A percentile compares a stretch with the other conserved stretches of the same genome.
Conservation (phyloP, 1,139 yeast genomes). For the Geotrichum europaeum region DNA sequence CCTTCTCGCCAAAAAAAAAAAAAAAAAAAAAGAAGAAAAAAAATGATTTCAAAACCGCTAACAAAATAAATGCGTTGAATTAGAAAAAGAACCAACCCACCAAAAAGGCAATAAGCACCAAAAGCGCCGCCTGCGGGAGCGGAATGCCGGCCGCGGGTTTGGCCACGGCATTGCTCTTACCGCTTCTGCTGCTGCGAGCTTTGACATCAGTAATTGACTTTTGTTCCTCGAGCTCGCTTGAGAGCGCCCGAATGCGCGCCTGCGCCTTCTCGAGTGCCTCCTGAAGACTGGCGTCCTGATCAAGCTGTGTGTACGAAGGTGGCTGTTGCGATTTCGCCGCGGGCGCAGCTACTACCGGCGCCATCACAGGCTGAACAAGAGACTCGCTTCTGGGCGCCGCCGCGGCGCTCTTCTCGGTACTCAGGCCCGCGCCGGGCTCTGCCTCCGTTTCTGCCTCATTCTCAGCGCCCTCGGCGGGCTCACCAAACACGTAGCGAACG, state of each 20-base stretch:
- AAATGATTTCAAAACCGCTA: too few relatives aligned
- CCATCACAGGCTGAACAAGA: too few relatives aligned
- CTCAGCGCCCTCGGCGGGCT: neutral
- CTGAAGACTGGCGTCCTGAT: constrained; percentile 5
- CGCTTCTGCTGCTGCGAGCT: too few relatives aligned
- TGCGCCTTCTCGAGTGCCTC: constrained; percentile 12
- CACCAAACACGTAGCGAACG: constrained; percentile 6
- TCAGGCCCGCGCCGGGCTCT: too few relatives aligned
- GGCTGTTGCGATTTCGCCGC: neutral
- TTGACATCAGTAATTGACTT: neutral
- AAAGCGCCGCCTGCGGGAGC: constrained; percentile 44
- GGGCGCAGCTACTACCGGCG: too few relatives aligned
- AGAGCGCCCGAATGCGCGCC: constrained; percentile 12
- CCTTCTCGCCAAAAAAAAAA: too few relatives aligned
- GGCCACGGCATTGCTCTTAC: neutral
- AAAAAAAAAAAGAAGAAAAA: too few relatives aligned
- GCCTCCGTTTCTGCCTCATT: too few relatives aligned
- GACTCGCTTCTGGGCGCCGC: too few relatives aligned
- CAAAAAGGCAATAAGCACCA: constrained; percentile 49
- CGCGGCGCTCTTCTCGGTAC: too few relatives aligned
- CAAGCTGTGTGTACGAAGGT: neutral
- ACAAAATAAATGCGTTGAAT: too few relatives aligned
- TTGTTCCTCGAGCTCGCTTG: constrained; percentile 10
- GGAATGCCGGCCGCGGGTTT: constrained; percentile 39
- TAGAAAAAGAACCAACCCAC: constrained; percentile 53